Percentiles rank a stretch among this genome's conserved stretches.
These are phyloP conservation scores for Curvularia sp. DNA, from an alignment of 2,329 filamentous ascomycete species.

Conservation along the genomic window DNA sequence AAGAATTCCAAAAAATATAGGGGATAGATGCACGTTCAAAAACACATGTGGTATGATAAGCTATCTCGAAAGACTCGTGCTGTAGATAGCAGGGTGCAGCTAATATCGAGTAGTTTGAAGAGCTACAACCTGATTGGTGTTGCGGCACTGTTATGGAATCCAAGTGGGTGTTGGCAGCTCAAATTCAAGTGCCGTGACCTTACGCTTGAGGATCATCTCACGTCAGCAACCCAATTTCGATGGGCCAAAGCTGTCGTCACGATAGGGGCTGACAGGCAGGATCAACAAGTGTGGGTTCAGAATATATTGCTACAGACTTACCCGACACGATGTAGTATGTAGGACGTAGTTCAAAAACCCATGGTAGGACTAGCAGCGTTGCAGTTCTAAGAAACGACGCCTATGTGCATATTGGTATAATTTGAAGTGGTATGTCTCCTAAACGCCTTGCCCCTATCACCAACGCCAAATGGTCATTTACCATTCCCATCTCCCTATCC, in stretches of 20 bases:
- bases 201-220: neutral
- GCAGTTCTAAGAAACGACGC: neutral
- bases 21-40: neutral
- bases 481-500: neutral
- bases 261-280: neutral
- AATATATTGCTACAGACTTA: neutral
- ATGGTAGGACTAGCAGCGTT: neutral
- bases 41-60: neutral
- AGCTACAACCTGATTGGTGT: neutral
- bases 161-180: neutral
- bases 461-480: constrained; percentile 6
- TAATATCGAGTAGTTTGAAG: neutral
- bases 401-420: neutral
- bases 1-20: too few relatives aligned
- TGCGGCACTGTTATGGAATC: neutral
- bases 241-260: neutral
- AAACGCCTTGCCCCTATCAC: constrained; percentile 10
- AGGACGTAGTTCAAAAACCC: neutral
- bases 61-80: neutral
- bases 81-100: neutral
- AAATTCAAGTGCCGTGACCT: neutral
- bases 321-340: neutral
- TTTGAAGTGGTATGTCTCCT: constrained; percentile 11
- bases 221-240: neutral
- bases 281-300: neutral